Conservation (phyloP, 1,139 yeast species). For the Pichia sp. region DNA sequence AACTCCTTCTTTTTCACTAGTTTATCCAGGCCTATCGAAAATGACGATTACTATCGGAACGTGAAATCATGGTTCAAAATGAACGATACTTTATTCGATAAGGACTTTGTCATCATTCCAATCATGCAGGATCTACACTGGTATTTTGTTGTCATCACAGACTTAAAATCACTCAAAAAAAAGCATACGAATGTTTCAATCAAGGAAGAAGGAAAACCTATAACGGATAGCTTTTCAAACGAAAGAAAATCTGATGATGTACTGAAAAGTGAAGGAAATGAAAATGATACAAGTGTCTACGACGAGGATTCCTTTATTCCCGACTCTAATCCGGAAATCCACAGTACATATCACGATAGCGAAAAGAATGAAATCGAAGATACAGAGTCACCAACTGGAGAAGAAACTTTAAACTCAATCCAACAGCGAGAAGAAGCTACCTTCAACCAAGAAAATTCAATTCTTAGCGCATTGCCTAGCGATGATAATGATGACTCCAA, state of each 20-base stretch:
- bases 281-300: neutral
- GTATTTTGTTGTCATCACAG: constrained; percentile 73
- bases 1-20: constrained; percentile 83
- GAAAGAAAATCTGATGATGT: neutral
- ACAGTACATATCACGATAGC: neutral
- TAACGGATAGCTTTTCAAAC: neutral
- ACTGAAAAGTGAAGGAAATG: neutral
- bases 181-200: constrained; percentile 1
- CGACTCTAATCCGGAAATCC: neutral
- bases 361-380: neutral
- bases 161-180: constrained; percentile 37
- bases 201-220: neutral
- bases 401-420: neutral
- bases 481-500: neutral
- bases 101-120: constrained; percentile 68
- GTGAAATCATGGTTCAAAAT: constrained; percentile 79
- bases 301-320: neutral
- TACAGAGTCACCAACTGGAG: neutral
- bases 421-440: neutral
- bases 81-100: constrained; percentile 53
- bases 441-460: neutral
- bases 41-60: constrained; percentile 49
- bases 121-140: constrained; percentile 81
- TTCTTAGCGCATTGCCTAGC: neutral
- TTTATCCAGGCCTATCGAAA: constrained; percentile 36